A percentile compares a stretch with the other conserved stretches of the same genome.
Evolutionary conservation across 2,329 filamentous ascomycete genomes (phyloP).

Genomic region (Fusarium sp.): DNA sequence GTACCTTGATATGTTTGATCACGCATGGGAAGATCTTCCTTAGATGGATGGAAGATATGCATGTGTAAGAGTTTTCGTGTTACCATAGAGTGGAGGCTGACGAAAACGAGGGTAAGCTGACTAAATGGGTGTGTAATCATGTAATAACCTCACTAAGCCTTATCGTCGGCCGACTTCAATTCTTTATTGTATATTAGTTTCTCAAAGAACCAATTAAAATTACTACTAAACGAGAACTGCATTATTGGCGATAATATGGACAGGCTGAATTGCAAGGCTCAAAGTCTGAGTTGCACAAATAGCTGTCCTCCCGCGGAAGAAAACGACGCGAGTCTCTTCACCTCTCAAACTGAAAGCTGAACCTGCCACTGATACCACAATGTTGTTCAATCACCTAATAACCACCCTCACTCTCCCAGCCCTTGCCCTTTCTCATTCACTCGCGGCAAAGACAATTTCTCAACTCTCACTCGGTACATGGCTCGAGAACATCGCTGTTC

Average conservation of each 20-base stretch:
- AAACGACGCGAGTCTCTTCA: background rate
- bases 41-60: too few species aligned
- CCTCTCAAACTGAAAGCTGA: background rate
- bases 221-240: background rate
- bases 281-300: too few species aligned
- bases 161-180: too few species aligned
- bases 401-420: background rate
- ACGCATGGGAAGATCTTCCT: too few species aligned
- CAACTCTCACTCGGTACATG: slow-evolving; percentile 4
- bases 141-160: background rate
- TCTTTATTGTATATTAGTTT: background rate
- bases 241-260: too few species aligned
- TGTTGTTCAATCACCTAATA: background rate
- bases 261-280: accelerated
- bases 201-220: accelerated
- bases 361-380: background rate
- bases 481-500: background rate
- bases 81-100: background rate
- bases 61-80: background rate
- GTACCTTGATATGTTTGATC: too few species aligned
- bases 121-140: background rate
- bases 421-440: background rate
- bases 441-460: background rate
- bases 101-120: background rate
- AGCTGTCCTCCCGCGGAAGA: background rate